phyloP scores from a whole-genome alignment of 305 asterid species.

The Fraxinus velutina region DNA sequence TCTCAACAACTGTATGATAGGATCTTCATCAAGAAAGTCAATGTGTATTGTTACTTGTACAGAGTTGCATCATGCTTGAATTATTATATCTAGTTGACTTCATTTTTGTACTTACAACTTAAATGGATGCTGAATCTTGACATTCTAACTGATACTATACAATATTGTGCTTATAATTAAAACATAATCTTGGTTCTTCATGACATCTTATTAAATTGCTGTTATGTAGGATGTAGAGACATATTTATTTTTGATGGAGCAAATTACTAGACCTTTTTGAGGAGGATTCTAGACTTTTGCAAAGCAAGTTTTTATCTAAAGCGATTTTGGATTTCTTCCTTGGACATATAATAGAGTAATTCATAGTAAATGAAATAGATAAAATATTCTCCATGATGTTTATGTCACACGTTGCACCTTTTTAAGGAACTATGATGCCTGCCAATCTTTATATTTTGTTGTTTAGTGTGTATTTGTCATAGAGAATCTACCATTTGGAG shows the following conservation, averaged over 20 bases:
- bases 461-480: constrained; percentile 9
- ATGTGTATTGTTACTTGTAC: background rate
- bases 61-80: background rate
- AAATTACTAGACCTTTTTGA: background rate
- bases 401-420: background rate
- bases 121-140: background rate
- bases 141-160: background rate
- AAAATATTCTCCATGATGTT: background rate
- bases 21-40: background rate
- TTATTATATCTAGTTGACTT: background rate
- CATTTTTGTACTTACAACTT: background rate
- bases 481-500: background rate
- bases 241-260: background rate
- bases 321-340: background rate
- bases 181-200: background rate
- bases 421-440: constrained; percentile 1
- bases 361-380: background rate
- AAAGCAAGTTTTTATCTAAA: background rate
- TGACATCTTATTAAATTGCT: background rate
- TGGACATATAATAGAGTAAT: background rate
- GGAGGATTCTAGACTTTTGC: background rate
- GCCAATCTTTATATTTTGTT: constrained; percentile 10
- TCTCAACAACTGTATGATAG: background rate
- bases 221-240: background rate
- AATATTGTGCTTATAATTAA: background rate